Base-by-base conservation (phyloP, 2,329 filamentous ascomycete genomes). In the Amphichorda felina region DNA sequence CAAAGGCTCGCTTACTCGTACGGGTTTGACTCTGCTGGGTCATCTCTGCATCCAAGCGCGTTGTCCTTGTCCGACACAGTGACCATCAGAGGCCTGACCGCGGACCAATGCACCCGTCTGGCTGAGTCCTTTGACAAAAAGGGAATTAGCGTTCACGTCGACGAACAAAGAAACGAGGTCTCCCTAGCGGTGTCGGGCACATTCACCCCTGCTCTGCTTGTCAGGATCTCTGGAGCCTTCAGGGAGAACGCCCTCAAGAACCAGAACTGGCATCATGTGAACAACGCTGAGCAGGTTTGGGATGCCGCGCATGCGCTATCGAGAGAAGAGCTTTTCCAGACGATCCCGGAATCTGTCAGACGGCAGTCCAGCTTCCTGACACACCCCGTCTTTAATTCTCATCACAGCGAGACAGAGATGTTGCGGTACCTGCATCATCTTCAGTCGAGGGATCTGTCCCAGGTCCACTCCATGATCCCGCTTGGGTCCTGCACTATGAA, bases 401-500 rank as follows among this genome's bases (percentile, higher is more conserved):
- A 96, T 56, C 89, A 94, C 60, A 94, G 87, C 3, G 89, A 96
- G 62, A 95, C 89, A 1, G 86, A 95, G 59, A 73, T 96, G 48
- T 68, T 96, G 34, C 81, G 89, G 30, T 96, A 96, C 61, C 94
- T 96, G 48, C 72, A 89, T 53, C 85, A 94, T 54, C 69, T 96
- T 5, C 82, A 94, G 55, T 94, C 87, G 34, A 95, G 94, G 65
- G 89, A 96, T 54, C 65, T 96, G 11, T 95, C 89, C 2, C 70
- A 95, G 5, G 84, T 88, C 2, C 89, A 96, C 62, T 95, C 88
- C 13, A 96, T 96, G 89, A 96, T 96, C 41, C 87, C 89, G 3
- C 73, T 96, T 2, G 89, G 89, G 15, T 95, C 89, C 2, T 96
- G 89, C 67, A 96, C 89, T 11, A 96, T 96, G 89, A 96, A 96